Percentiles rank a stretch among this genome's conserved stretches.
Evolutionary conservation across 2,329 filamentous ascomycete species (phyloP).

Genomic region (Calonectria multiphialidica): DNA sequence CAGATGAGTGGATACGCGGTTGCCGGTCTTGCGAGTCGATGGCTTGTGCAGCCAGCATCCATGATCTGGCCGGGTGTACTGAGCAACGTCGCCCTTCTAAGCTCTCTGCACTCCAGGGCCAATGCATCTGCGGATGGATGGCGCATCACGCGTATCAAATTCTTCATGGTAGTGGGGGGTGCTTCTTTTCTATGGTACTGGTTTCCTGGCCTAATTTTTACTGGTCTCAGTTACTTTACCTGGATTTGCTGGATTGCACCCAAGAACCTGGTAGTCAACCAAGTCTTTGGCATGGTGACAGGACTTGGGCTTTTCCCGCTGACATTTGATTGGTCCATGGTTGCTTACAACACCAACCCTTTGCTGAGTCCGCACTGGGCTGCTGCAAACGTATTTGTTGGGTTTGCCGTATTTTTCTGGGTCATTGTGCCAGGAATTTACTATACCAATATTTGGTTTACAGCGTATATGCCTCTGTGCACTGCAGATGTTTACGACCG

Average conservation of each 20-base stretch:
- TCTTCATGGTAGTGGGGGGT: slow-evolving; percentile 66
- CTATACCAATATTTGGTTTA: slow-evolving; percentile 21
- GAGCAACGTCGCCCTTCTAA: slow-evolving; percentile 16
- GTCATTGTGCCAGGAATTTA: slow-evolving; percentile 57
- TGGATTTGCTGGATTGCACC: slow-evolving; percentile 74
- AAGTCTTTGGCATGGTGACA: slow-evolving; percentile 72
- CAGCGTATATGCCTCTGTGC: slow-evolving; percentile 15
- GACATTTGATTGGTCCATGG: slow-evolving; percentile 75
- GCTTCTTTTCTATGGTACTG: slow-evolving; percentile 69
- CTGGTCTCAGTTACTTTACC: slow-evolving; percentile 69
- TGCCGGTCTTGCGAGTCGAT: slow-evolving; percentile 16
- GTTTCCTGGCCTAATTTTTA: slow-evolving; percentile 70
- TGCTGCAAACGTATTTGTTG: slow-evolving; percentile 68
- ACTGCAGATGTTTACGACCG: slow-evolving; percentile 66
- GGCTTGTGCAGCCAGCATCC: slow-evolving; percentile 11
- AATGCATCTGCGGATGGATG: slow-evolving; percentile 71
- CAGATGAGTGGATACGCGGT: slow-evolving; percentile 19
- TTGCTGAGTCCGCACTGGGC: slow-evolving; percentile 71
- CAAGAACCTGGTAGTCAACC: slow-evolving; percentile 71
- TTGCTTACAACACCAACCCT: slow-evolving; percentile 67
- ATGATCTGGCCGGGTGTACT: slow-evolving; percentile 23
- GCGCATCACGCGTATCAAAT: slow-evolving; percentile 68
- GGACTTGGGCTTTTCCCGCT: slow-evolving; percentile 73
- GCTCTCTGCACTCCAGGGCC: slow-evolving; percentile 42
- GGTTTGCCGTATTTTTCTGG: slow-evolving; percentile 64